These are phyloP conservation scores for Catharanthus roseus DNA, from an alignment of 257 asterid species.

Conservation along the genomic window DNA sequence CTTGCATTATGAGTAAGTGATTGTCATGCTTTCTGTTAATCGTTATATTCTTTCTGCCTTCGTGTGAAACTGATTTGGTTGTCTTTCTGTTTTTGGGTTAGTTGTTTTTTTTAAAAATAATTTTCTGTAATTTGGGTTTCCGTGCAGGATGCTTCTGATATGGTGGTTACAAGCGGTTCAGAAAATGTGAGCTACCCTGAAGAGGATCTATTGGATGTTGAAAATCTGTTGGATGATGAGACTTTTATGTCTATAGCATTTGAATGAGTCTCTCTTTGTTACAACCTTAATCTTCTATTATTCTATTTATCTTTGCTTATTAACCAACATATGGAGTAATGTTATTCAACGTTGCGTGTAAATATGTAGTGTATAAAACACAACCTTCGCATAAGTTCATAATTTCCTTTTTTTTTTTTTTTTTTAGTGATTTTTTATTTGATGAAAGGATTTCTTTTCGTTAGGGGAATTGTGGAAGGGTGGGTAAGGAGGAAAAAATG, in stretches of 20 bases:
- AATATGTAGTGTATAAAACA: constrained; percentile 18
- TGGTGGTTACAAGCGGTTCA: constrained; percentile 26
- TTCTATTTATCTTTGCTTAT: not conserved
- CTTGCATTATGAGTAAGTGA: too few species aligned
- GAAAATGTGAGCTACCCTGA: constrained; percentile 42
- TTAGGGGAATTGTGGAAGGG: too few species aligned
- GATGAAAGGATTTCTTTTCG: too few species aligned
- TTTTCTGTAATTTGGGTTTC: constrained; percentile 4
- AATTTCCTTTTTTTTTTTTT: not conserved
- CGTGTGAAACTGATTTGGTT: not conserved
- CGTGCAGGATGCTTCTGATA: constrained; percentile 47
- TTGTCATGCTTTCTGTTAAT: too few species aligned
- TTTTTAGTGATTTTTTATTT: not conserved
- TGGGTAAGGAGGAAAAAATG: too few species aligned
- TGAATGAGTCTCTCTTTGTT: constrained; percentile 29
- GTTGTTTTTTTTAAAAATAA: too few species aligned
- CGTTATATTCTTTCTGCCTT: too few species aligned
- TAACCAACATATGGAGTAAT: constrained; percentile 1
- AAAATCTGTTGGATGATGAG: constrained; percentile 63
- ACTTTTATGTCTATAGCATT: constrained; percentile 74
- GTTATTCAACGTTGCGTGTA: constrained; percentile 1
- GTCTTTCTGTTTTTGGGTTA: not conserved
- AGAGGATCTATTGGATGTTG: constrained; percentile 66
- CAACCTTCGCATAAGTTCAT: not conserved
- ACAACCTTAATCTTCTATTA: not conserved